A percentile compares a stretch with the other conserved stretches of the same genome.
These are phyloP conservation scores for Cryptococcus wingfieldii DNA, from an alignment of 1,284 basidiomycete species.

Conservation along the genomic window DNA sequence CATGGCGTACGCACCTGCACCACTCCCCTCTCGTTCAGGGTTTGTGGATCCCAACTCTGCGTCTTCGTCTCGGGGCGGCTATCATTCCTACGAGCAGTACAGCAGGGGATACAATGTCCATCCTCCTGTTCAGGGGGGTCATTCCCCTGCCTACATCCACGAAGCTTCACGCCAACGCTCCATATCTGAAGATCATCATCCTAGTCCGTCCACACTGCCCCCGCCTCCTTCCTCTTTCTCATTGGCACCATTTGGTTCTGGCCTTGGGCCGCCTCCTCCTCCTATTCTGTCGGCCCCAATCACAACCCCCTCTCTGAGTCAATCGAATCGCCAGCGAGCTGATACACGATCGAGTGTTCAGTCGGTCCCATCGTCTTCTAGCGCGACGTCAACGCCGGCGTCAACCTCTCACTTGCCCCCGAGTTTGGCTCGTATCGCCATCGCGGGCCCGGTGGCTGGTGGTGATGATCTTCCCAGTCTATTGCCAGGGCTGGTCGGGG, in stretches of 20 bases:
- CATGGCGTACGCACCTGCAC: not conserved
- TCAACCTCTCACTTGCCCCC: conserved; percentile 1
- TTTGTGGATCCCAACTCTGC: not conserved
- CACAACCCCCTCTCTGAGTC: not conserved
- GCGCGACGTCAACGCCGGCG: not conserved
- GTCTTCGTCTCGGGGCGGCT: not conserved
- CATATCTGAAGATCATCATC: not conserved
- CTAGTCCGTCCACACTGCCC: not conserved
- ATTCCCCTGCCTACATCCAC: not conserved
- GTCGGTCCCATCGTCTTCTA: not conserved
- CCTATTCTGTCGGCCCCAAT: not conserved
- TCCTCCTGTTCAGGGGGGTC: not conserved
- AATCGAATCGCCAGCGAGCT: too few relatives aligned
- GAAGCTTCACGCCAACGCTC: not conserved
- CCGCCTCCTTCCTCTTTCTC: not conserved
- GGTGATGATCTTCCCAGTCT: not conserved
- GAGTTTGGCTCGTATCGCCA: conserved; percentile 1
- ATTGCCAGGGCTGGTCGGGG: too few relatives aligned
- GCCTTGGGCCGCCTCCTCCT: not conserved
- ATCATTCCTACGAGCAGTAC: not conserved
- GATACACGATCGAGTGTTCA: not conserved
- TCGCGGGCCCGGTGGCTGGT: not conserved
- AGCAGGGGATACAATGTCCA: not conserved
- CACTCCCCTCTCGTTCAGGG: not conserved
- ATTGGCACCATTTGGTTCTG: not conserved